phyloP scores from a whole-genome alignment of 805 yeast species.

The Komagataella pseudopastoris region DNA sequence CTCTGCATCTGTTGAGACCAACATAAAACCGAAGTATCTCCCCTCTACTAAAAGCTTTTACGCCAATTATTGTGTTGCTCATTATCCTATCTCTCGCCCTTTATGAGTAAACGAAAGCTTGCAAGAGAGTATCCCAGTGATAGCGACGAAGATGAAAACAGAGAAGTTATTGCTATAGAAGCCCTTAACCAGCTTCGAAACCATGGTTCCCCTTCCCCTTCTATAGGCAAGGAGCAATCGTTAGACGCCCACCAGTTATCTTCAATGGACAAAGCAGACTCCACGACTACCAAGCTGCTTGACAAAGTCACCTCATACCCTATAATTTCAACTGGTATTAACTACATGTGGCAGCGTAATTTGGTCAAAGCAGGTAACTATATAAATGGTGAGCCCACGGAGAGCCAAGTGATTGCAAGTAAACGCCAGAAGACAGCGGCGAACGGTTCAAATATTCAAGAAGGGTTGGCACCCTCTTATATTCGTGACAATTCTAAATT shows the following conservation, averaged over 20 bases:
- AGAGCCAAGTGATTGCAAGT: neutral
- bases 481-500: neutral
- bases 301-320: conserved; percentile 23
- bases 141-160: neutral
- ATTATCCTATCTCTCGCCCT: neutral
- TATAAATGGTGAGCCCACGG: conserved; percentile 2
- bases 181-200: neutral
- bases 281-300: conserved; percentile 11
- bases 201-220: neutral
- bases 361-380: conserved; percentile 15
- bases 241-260: neutral
- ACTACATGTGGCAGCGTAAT: conserved; percentile 21
- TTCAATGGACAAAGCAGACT: neutral
- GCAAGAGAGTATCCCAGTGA: neutral
- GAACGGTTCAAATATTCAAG: conserved; percentile 4
- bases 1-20: neutral
- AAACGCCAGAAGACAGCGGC: conserved; percentile 6
- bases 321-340: conserved; percentile 20
- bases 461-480: neutral
- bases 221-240: neutral
- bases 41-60: neutral
- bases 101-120: neutral
- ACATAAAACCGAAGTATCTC: neutral
- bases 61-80: neutral
- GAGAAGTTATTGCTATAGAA: neutral